Evolutionary conservation across 140 eudicot genomes (phyloP).

Genomic region (Bidens hawaiensis): DNA sequence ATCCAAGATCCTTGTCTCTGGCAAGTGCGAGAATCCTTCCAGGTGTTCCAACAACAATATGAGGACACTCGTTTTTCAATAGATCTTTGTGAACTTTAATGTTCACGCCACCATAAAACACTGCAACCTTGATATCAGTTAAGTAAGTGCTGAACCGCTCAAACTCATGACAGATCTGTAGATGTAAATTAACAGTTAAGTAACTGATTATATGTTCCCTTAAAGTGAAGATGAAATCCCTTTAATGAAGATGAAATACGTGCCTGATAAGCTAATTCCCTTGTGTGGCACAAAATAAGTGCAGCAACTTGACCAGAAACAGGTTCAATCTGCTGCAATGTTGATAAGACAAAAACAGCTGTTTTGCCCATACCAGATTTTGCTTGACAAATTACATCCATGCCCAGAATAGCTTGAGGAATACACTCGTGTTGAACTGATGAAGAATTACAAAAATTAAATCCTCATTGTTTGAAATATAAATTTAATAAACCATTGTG

Average conservation of each 20-base stretch:
- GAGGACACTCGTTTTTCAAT: slow-evolving; percentile 85
- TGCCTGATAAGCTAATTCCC: slow-evolving; percentile 86
- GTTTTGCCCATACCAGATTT: slow-evolving; percentile 44
- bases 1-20: slow-evolving; percentile 64
- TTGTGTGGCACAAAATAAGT: slow-evolving; percentile 73
- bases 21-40: slow-evolving; percentile 81
- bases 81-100: slow-evolving; percentile 80
- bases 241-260: background rate
- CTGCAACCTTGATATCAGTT: slow-evolving; percentile 57
- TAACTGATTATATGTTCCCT: no score
- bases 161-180: slow-evolving; percentile 78
- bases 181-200: background rate
- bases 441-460: slow-evolving; percentile 47
- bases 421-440: slow-evolving; percentile 90
- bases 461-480: slow-evolving; percentile 23
- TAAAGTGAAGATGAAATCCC: background rate
- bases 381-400: slow-evolving; percentile 93
- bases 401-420: slow-evolving; percentile 90
- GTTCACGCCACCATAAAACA: slow-evolving; percentile 45
- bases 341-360: slow-evolving; percentile 62
- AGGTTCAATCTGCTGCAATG: slow-evolving; percentile 84
- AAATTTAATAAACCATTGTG: slow-evolving; percentile 49
- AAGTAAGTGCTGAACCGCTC: slow-evolving; percentile 75
- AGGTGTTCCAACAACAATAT: slow-evolving; percentile 87
- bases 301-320: slow-evolving; percentile 88